Evolutionary conservation across 164 flowering plant genomes (phyloP).

Genomic region (Vitis riparia): DNA sequence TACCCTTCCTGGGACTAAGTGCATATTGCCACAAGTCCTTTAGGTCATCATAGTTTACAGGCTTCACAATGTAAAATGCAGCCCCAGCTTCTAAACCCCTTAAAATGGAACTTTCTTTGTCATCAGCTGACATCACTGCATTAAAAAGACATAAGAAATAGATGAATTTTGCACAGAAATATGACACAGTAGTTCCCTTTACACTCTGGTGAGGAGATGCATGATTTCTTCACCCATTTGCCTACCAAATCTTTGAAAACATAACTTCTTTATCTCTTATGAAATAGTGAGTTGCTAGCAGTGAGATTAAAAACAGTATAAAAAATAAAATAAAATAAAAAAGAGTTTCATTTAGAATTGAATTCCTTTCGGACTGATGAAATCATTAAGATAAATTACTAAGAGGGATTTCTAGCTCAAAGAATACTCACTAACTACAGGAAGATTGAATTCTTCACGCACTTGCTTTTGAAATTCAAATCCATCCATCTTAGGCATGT

Average conservation of each 20-base stretch:
- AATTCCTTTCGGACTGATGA: too few species aligned
- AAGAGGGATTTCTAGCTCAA: background rate
- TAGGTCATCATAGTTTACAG: background rate
- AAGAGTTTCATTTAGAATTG: background rate
- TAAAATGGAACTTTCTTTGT: constrained; percentile 1
- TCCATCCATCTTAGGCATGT: constrained; percentile 13
- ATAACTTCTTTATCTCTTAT: too few species aligned
- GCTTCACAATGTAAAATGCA: constrained; percentile 6
- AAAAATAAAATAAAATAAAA: background rate
- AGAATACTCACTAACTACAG: constrained; percentile 8
- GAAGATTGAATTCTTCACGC: constrained; percentile 5
- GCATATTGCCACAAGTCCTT: constrained; percentile 11
- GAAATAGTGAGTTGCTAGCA: too few species aligned
- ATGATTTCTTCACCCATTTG: too few species aligned
- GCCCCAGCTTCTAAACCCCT: constrained; percentile 1
- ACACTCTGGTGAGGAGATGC: too few species aligned
- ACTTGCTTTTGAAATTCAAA: background rate
- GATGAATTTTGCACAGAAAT: too few species aligned
- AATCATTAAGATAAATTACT: too few species aligned
- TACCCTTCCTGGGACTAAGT: background rate
- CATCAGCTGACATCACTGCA: constrained; percentile 16
- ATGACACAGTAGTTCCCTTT: too few species aligned
- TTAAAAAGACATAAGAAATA: too few species aligned
- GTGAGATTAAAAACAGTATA: too few species aligned
- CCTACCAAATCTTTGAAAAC: too few species aligned